Base-by-base conservation (phyloP, 177 flowering plant species). In the Tripterygium wilfordii region DNA sequence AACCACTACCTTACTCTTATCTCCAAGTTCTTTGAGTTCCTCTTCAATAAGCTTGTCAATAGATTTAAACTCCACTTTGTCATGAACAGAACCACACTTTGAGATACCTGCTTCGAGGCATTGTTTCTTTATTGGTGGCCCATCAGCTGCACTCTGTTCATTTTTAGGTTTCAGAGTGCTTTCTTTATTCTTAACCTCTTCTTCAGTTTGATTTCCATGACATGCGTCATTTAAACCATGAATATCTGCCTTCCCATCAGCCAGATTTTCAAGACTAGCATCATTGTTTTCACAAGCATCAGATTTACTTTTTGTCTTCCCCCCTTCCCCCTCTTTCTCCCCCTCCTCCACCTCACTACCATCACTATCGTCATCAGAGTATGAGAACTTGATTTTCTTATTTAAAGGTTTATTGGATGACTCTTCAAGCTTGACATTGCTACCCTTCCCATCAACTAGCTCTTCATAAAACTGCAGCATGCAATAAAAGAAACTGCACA, bases 1-100 rank as follows among this genome's bases (percentile, higher is more conserved):
- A 14, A 10, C 2, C 25, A 40, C 4, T 19, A 89, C 97, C 96
- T 86, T 92, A 68, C 38, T 80, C 53, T 70, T 79, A 52, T 92
- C 91, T 51, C 77, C 82, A 55, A 92, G 62, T 60, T 88, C 91
- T 54, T 75, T 49, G 5, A 92, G 71, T 66, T 88, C 97, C 17
- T 56, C 97, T 53, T 92, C 98, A 76, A 86, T 84, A 33, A 78
- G 62, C 69, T 69, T 65, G 74, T 92, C 98, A 70, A 86, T 65
- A 36, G 91, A 80, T 61, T 70, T 67, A 53, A 75, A 64, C 53
- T 71, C 80, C 49, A 44, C 48, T 48, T 70, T 62, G 8, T 48
- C 36, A 18, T 15, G 17, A 12, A 42, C 59, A 41, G n/a, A n/a
- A n/a, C 35, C 50, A 51, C 40, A 20, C 36, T 66, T 66, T 32